Evolutionary conservation across 2,329 filamentous ascomycete species (phyloP).

Genomic region (Stagonosporopsis chrysanthemi): DNA sequence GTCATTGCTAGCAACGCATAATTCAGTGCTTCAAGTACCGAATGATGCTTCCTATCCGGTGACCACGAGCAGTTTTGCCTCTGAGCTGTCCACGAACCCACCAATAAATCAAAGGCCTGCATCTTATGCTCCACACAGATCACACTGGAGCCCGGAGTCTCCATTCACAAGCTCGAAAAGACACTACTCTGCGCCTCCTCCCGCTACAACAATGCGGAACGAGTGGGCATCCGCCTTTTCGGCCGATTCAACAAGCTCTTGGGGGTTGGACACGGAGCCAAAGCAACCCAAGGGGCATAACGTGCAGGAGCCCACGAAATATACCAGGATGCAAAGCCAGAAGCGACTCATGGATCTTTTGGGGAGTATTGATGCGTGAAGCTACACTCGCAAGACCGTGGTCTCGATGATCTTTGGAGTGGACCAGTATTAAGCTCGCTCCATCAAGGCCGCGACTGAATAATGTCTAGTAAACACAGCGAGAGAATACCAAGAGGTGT

Average conservation of each 20-base stretch:
- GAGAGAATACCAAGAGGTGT: no score
- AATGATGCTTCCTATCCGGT: background rate
- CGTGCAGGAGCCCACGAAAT: background rate
- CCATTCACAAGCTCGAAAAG: background rate
- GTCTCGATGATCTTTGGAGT: no score
- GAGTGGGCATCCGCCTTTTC: background rate
- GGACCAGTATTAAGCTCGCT: no score
- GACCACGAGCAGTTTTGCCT: background rate
- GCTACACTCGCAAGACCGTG: no score
- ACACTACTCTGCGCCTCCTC: background rate
- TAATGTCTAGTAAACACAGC: no score
- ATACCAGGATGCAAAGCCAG: constrained; percentile 25
- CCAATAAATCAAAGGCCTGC: background rate
- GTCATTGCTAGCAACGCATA: background rate
- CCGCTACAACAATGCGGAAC: no score
- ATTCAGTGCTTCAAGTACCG: background rate
- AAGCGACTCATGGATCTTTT: constrained; percentile 25
- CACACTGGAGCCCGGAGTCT: background rate
- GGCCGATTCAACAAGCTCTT: constrained; percentile 1
- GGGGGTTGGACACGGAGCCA: background rate
- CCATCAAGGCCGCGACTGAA: no score
- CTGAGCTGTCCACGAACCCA: background rate
- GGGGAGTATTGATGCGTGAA: constrained; percentile 17
- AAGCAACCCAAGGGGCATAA: background rate
- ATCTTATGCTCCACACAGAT: background rate